Conservation (phyloP, 148 eudicot species). For the Silene uniflora region DNA sequence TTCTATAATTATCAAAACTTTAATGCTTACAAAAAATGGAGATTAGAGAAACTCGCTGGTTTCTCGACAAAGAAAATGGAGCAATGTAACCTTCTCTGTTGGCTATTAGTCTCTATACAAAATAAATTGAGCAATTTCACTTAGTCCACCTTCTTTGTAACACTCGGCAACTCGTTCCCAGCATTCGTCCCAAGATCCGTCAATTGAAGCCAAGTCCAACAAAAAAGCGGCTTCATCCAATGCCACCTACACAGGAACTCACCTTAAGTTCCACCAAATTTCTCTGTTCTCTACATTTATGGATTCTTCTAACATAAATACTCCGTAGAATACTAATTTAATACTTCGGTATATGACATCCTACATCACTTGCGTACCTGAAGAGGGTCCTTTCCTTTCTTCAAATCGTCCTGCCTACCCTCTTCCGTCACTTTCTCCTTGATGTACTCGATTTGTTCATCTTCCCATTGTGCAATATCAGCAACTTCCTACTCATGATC, state of each 20-base stretch:
- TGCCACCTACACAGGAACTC: constrained; percentile 46
- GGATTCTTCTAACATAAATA: not conserved
- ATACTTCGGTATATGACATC: not conserved
- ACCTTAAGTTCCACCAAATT: not conserved
- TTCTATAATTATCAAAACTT: not conserved
- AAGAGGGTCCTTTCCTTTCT: constrained; percentile 86
- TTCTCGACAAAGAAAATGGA: constrained; percentile 6
- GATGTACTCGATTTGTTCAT: constrained; percentile 91
- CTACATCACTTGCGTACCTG: constrained; percentile 48
- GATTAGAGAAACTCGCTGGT: not conserved
- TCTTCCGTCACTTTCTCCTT: constrained; percentile 85
- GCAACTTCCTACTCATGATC: constrained; percentile 71
- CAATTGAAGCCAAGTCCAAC: constrained; percentile 88
- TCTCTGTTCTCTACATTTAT: not conserved
- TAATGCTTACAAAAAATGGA: not conserved
- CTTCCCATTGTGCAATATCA: constrained; percentile 90
- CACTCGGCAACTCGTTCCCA: constrained; percentile 74
- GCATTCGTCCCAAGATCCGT: constrained; percentile 82
- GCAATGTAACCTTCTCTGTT: not conserved
- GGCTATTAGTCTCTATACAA: constrained; percentile 51
- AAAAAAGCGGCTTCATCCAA: constrained; percentile 95
- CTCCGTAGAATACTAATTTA: too few relatives aligned
- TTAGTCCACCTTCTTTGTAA: constrained; percentile 68
- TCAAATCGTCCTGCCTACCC: constrained; percentile 77
- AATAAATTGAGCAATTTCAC: constrained; percentile 74